phyloP scores from a whole-genome alignment of 257 asterid genomes.

The Ilex aquifolium region DNA sequence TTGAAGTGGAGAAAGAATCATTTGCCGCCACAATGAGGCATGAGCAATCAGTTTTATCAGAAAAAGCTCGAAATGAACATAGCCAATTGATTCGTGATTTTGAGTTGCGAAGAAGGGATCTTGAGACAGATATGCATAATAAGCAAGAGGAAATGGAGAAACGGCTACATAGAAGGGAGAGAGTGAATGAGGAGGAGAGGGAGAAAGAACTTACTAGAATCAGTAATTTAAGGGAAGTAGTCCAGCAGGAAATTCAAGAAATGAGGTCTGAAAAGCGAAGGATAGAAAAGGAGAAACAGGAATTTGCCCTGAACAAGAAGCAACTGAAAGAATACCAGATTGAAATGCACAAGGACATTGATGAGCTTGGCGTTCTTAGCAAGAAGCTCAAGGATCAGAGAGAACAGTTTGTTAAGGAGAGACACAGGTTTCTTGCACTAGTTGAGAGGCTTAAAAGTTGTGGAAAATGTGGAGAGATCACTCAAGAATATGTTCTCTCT shows the following conservation, averaged over 20 bases:
- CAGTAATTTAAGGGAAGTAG: background rate
- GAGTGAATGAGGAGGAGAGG: background rate
- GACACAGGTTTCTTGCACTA: background rate
- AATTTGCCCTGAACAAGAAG: background rate
- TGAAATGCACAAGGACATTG: constrained; percentile 5
- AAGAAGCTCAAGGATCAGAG: constrained; percentile 1
- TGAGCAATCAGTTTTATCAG: background rate
- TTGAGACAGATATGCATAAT: background rate
- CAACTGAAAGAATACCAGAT: background rate
- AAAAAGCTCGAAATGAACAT: constrained; percentile 2
- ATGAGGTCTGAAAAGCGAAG: constrained; percentile 2
- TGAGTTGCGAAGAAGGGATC: background rate
- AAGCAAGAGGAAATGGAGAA: constrained; percentile 1
- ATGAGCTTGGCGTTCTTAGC: constrained; percentile 1
- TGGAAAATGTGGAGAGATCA: background rate
- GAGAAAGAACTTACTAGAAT: constrained; percentile 1
- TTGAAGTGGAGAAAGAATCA: background rate
- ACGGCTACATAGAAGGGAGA: background rate
- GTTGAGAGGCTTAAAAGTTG: constrained; percentile 1
- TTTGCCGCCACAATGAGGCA: constrained; percentile 1
- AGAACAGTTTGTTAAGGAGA: constrained; percentile 1
- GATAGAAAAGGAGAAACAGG: background rate
- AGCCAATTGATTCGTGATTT: background rate
- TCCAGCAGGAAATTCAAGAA: background rate
- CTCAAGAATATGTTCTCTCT: background rate